Percentiles rank a stretch among this genome's conserved stretches.
Conservation (phyloP, 345 rosid species). For the Bruguiera gymnorhiza region DNA sequence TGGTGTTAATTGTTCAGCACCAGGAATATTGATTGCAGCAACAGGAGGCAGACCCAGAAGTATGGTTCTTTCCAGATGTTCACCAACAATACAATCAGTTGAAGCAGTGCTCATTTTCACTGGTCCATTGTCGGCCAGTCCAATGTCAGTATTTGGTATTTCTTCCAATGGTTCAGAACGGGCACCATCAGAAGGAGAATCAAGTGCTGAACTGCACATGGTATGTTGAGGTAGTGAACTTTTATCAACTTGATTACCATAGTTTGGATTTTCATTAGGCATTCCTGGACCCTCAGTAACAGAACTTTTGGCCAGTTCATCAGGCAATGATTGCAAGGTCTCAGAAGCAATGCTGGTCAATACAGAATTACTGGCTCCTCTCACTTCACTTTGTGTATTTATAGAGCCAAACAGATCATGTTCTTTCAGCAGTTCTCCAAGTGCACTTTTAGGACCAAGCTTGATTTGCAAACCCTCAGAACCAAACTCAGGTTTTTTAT, state of each 20-base stretch:
- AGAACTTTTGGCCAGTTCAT: neutral
- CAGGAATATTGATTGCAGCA: conserved; percentile 10
- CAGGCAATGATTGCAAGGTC: conserved; percentile 14
- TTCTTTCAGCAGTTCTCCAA: conserved; percentile 16
- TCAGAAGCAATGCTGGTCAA: conserved; percentile 16
- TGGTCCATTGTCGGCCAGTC: conserved; percentile 7
- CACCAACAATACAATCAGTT: conserved; percentile 7
- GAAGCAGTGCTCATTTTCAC: neutral
- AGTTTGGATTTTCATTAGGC: conserved; percentile 16
- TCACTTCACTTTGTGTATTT: conserved; percentile 15
- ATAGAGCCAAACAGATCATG: conserved; percentile 15
- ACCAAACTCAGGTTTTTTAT: neutral
- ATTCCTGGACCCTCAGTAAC: conserved; percentile 8
- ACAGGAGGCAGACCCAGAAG: conserved; percentile 19
- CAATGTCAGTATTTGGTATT: conserved; percentile 2
- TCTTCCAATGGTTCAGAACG: conserved; percentile 23
- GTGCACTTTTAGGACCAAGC: conserved; percentile 9
- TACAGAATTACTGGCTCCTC: conserved; percentile 3
- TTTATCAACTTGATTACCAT: conserved; percentile 15
- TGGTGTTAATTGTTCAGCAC: conserved; percentile 14
- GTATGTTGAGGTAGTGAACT: conserved; percentile 17
- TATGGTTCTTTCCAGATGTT: conserved; percentile 3
- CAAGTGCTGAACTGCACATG: conserved; percentile 7
- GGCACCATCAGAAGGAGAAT: conserved; percentile 2
- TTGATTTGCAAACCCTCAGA: conserved; percentile 1